A percentile compares a stretch with the other conserved stretches of the same genome.
Conservation (phyloP, 2,329 filamentous ascomycete species). For the Colletotrichum salicis region DNA sequence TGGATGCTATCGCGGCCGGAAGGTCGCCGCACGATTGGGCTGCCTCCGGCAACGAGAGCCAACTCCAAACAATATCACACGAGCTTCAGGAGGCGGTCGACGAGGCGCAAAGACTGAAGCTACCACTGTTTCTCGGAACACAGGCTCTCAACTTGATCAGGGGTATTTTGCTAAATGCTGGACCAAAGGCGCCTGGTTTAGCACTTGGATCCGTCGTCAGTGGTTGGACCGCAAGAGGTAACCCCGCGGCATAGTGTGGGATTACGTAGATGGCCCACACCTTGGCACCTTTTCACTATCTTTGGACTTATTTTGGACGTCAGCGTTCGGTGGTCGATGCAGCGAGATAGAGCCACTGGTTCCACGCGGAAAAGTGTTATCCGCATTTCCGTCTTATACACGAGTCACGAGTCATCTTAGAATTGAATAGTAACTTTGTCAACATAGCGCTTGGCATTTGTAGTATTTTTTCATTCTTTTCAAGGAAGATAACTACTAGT, state of each 20-base stretch:
- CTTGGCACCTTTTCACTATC: background rate
- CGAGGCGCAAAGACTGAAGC: background rate
- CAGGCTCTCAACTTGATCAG: background rate
- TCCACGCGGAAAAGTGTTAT: background rate
- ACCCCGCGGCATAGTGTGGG: background rate
- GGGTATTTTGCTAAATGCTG: constrained; percentile 25
- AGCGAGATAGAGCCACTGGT: background rate
- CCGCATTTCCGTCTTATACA: background rate
- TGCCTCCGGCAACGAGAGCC: background rate
- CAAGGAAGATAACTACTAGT: background rate
- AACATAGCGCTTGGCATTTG: background rate
- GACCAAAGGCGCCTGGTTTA: background rate
- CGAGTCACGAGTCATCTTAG: background rate
- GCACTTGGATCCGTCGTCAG: constrained; percentile 5
- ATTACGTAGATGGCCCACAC: background rate
- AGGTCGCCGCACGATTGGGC: background rate
- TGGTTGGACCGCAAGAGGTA: constrained; percentile 3
- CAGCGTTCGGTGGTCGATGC: constrained; percentile 7
- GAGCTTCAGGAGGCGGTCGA: background rate
- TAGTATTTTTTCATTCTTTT: background rate
- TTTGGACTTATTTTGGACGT: background rate
- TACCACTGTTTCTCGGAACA: background rate
- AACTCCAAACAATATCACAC: background rate
- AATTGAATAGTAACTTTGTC: background rate
- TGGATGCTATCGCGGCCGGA: background rate